Base-by-base conservation (phyloP, 495 filamentous ascomycete genomes). In the Hypoxylon cercidicola region DNA sequence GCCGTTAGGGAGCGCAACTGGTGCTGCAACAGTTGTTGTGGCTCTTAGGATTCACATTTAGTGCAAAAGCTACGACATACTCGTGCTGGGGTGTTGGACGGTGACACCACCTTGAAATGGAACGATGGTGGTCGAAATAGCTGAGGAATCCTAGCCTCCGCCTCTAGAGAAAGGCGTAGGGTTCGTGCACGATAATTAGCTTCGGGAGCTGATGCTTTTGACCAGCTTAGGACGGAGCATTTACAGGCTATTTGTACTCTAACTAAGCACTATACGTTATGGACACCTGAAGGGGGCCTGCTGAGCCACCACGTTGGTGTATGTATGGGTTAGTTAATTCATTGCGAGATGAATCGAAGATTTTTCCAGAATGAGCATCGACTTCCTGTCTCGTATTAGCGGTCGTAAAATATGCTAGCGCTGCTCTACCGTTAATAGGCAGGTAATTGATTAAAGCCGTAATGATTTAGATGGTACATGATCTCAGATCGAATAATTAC, bases 1-100 rank as follows among this genome's bases (percentile, higher is more conserved):
- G 54, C 71, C 0, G 56, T 72, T 19, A 55, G 51, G 9, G 59
- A 23, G 10, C 69, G 63, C 15, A 67, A 61, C 21, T 75, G 73
- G 73, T 52, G 51, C 21, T 75, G 73, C 55, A 72, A 75, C 50
- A 30, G 55, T 20, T 75, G 73, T 18, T 66, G 48, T 23, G 52
- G 20, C 8, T 4, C 41, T 19, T 63, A 28, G 23, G 25, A 1
- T n/a, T 19, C 32, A n/a, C 16, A 30, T 25, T 3, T 20, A 13
- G 19, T 6, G 15, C 20, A 32, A 30, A 39, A 13, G 10, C 44
- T 50, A 25, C 40, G 12, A 25, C 41, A 25, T 21, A 35, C 16
- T 20, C 4, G 12, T 8, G 18, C 34, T 39, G 4, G 6, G 37
- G 57, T 16, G 9, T 44, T 13, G 18, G 12, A 10, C 20, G 37